Conservation (phyloP, 1,139 yeast species). For the Eremothecium sinecaudum region DNA sequence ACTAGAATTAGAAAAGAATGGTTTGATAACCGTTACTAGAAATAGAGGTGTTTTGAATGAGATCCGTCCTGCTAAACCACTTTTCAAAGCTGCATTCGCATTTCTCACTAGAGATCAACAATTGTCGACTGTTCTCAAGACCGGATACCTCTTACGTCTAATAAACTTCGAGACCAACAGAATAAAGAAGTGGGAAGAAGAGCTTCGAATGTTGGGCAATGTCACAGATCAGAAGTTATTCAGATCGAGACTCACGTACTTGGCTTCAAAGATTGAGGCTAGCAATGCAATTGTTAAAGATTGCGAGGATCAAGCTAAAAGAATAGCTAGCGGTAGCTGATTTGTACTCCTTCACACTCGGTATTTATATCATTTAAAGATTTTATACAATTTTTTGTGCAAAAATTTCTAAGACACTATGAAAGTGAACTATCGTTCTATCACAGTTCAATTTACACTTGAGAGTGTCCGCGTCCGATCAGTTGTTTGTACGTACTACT, state of each 20-base stretch:
- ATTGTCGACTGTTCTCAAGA: conserved; percentile 54
- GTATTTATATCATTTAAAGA: too few relatives aligned
- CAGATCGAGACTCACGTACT: conserved; percentile 52
- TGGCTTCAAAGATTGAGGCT: conserved; percentile 53
- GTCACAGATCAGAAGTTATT: conserved; percentile 44
- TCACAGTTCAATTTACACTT: too few relatives aligned
- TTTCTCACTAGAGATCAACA: conserved; percentile 50
- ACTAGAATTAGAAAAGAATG: conserved; percentile 67
- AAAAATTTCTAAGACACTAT: background rate
- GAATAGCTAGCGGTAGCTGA: conserved; percentile 15
- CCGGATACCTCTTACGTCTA: conserved; percentile 45
- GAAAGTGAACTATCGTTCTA: too few relatives aligned
- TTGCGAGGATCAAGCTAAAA: conserved; percentile 35
- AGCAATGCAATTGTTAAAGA: conserved; percentile 43
- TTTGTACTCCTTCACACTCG: background rate
- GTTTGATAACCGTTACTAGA: conserved; percentile 56
- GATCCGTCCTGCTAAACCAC: conserved; percentile 73
- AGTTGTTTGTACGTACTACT: too few relatives aligned
- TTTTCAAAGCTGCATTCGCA: conserved; percentile 71
- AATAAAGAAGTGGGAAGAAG: conserved; percentile 60
- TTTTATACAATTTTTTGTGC: background rate
- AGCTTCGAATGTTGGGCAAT: conserved; percentile 48
- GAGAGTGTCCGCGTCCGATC: too few relatives aligned
- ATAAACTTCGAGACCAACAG: conserved; percentile 54
- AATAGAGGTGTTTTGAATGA: conserved; percentile 66